Conservation (phyloP, 495 filamentous ascomycete genomes). For the Hypoxylon subgilvum region DNA sequence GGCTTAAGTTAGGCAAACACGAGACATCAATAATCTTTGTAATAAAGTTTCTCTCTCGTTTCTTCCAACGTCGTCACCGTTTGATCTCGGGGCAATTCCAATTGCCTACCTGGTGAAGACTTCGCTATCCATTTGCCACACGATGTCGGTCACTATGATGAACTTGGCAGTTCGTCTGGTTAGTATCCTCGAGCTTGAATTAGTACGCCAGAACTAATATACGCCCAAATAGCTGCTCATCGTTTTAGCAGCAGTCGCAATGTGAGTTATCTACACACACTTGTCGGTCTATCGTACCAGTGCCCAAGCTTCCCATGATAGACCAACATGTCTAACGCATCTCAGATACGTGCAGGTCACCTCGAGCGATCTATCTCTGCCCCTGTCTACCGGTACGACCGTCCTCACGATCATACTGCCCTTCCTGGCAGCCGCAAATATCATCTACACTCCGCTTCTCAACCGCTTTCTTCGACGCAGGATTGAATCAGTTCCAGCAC, state of each 20-base stretch:
- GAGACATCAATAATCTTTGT: too few relatives aligned
- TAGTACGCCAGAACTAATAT: neutral
- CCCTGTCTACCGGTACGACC: conserved; percentile 55
- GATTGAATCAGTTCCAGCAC: conserved; percentile 32
- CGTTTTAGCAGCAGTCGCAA: conserved; percentile 15
- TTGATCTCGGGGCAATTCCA: too few relatives aligned
- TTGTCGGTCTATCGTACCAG: neutral
- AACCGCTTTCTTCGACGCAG: conserved; percentile 1
- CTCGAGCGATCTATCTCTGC: conserved; percentile 55
- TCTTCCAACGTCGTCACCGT: too few relatives aligned
- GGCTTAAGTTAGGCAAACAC: too few relatives aligned
- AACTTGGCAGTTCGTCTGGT: conserved; percentile 14
- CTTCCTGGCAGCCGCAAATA: conserved; percentile 53
- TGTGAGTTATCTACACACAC: conserved; percentile 25
- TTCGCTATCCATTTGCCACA: too few relatives aligned
- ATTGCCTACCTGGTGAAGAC: too few relatives aligned
- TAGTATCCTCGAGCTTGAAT: neutral
- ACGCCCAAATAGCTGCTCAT: conserved; percentile 16
- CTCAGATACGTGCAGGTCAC: conserved; percentile 58
- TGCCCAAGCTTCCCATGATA: too few relatives aligned
- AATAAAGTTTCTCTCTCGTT: too few relatives aligned
- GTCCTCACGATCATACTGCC: conserved; percentile 60
- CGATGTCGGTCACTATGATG: conserved; percentile 3
- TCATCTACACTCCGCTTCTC: conserved; percentile 38
- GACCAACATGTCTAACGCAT: conserved; percentile 1